Evolutionary conservation across 768 basidiomycete genomes (phyloP), one percentile per base, ranked within the genome.

Genomic region (Asterophora parasitica): DNA sequence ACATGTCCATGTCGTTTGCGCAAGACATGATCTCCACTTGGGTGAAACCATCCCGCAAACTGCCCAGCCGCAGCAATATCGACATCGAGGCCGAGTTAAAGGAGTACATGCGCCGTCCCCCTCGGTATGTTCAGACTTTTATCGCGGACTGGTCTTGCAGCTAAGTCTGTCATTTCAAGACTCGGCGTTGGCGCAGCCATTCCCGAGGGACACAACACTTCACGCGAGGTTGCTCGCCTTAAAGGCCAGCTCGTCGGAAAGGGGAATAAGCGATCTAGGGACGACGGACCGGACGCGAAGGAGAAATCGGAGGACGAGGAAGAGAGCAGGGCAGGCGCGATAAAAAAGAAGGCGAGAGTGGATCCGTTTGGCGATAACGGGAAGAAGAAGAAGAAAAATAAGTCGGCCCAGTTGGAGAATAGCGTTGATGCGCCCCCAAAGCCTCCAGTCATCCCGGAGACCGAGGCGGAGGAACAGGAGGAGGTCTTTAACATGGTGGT

Each of bases 1-100:
- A 91, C 64, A 68, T 87, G 58, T 81, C 88, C 16, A 80, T 90
- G 79, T 82, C 88, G 4, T 79, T 82, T 64, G 81, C 83, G 1
- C 78, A 89, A 53, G 73, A 79, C 61, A 73, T 90, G 56, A 79
- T 87, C 36, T 74, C 84, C 16, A 85, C 88, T 46, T 91, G 88
- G 88, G 72, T 91, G 55, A 79, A 80, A 55, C 77, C 83, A 27
- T 66, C 71, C 32, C 57, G 61, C n/a, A 69, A 67, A 46, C 60
- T 72, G 36, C 60, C 70, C 20, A 65, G 60, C 48, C 66, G 59
- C 52, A 65, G 68, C 16, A 65, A 58, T 37, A 64, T 61, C 15
- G 66, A 74, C 47, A 50, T 73, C 19, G 73, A 78, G 46, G 74
- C 72, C 44, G 79, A 86, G 60, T 67, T 90, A 9, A 75, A 81